Conservation (phyloP, 441 rosid species). For the Isatis lusitanica region DNA sequence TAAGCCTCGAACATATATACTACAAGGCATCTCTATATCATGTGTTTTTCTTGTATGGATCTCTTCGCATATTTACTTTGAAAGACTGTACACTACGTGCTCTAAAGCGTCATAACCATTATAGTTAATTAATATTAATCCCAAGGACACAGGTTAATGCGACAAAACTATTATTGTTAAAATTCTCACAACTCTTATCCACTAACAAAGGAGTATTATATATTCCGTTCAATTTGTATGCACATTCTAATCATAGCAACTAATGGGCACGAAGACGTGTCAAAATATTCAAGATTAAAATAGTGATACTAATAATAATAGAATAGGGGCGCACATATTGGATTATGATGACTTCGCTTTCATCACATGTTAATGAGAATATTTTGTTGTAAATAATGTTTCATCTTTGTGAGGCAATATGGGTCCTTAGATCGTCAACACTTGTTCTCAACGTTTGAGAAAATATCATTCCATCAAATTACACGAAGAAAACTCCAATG, state of each 20-base stretch:
- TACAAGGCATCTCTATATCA: neutral
- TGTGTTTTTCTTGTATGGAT: neutral
- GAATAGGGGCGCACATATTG: constrained; percentile 24
- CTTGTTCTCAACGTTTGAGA: neutral
- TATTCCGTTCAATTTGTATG: neutral
- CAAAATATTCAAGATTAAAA: constrained; percentile 15
- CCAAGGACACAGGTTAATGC: constrained; percentile 4
- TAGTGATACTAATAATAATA: constrained; percentile 6
- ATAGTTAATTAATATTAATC: neutral
- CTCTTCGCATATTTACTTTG: neutral
- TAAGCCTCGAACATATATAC: neutral
- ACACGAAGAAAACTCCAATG: neutral
- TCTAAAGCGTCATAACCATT: constrained; percentile 4
- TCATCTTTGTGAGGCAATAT: constrained; percentile 20
- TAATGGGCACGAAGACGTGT: constrained; percentile 29
- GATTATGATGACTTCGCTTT: constrained; percentile 38
- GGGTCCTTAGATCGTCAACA: constrained; percentile 21
- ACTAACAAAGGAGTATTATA: constrained; percentile 10
- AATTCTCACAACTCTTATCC: constrained; percentile 9
- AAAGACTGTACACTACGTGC: neutral
- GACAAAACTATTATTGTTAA: neutral
- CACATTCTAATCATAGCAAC: constrained; percentile 10
- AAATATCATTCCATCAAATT: neutral
- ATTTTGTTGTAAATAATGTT: constrained; percentile 19
- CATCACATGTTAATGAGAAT: constrained; percentile 33